Evolutionary conservation across 257 asterid species (phyloP).

Genomic region (Echium plantagineum): DNA sequence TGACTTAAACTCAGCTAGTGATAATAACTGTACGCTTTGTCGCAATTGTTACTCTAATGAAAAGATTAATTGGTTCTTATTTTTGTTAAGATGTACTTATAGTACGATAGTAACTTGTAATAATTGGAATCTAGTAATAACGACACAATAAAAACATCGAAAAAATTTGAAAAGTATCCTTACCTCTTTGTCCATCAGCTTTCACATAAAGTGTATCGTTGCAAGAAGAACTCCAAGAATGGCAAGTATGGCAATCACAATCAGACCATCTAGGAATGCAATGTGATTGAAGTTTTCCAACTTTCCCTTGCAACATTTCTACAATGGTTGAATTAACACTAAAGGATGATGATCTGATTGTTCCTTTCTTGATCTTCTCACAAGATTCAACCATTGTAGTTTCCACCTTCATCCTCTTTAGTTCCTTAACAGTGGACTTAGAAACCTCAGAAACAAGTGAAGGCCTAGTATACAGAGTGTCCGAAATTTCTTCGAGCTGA

Average conservation of each 20-base stretch:
- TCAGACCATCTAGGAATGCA: slow-evolving; percentile 79
- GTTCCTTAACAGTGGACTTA: slow-evolving; percentile 32
- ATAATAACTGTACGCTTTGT: too few species aligned
- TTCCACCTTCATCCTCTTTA: slow-evolving; percentile 23
- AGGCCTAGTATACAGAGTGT: slow-evolving; percentile 73
- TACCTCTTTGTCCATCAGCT: slow-evolving; percentile 63
- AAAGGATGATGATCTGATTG: slow-evolving; percentile 24
- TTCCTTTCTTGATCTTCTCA: slow-evolving; percentile 11
- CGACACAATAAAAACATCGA: too few species aligned
- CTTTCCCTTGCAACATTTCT: slow-evolving; percentile 59
- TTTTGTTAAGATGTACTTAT: too few species aligned
- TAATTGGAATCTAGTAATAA: too few species aligned
- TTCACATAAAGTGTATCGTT: slow-evolving; percentile 56
- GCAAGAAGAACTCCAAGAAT: slow-evolving; percentile 46
- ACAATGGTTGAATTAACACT: slow-evolving; percentile 55
- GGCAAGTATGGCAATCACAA: slow-evolving; percentile 71
- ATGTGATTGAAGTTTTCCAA: slow-evolving; percentile 26
- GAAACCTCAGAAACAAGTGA: slow-evolving; percentile 45
- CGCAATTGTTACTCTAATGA: too few species aligned
- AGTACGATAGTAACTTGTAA: too few species aligned
- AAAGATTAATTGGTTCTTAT: too few species aligned
- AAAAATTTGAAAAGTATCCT: too few species aligned
- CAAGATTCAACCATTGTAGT: slow-evolving; percentile 9
- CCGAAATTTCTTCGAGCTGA: slow-evolving; percentile 79
- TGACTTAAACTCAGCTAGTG: too few species aligned